phyloP scores from a whole-genome alignment of 441 rosid genomes.

The Geranium incanum region DNA sequence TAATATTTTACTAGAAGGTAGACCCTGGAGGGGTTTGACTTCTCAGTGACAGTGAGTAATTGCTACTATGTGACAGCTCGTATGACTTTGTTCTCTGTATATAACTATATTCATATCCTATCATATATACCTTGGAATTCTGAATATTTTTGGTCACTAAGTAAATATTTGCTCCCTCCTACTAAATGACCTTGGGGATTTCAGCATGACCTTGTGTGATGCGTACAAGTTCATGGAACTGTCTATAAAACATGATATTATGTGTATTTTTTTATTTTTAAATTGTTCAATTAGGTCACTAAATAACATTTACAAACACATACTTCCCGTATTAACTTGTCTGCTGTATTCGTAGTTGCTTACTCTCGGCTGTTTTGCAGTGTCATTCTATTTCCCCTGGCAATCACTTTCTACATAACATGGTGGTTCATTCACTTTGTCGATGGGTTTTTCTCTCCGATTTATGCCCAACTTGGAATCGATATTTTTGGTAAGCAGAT shows the following conservation, averaged over 20 bases:
- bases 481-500: conserved; percentile 70
- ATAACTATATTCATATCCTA: background rate
- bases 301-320: background rate
- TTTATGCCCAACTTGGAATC: conserved; percentile 83
- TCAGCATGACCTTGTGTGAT: background rate
- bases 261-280: background rate
- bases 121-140: background rate
- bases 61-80: background rate
- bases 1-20: background rate
- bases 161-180: background rate
- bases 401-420: conserved; percentile 83
- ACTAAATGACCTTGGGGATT: background rate
- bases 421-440: conserved; percentile 99
- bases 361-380: conserved; percentile 40
- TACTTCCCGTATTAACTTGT: background rate
- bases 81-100: background rate
- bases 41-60: background rate
- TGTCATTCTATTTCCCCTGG: conserved; percentile 88
- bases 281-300: background rate
- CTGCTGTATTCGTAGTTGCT: conserved; percentile 20
- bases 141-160: background rate
- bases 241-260: background rate
- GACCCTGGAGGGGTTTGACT: background rate
- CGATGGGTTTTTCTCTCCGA: conserved; percentile 94
- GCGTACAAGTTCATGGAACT: background rate